These are phyloP conservation scores for Hymenoscyphus infarciens DNA, from an alignment of 2,329 filamentous ascomycete species.

Conservation along the genomic window DNA sequence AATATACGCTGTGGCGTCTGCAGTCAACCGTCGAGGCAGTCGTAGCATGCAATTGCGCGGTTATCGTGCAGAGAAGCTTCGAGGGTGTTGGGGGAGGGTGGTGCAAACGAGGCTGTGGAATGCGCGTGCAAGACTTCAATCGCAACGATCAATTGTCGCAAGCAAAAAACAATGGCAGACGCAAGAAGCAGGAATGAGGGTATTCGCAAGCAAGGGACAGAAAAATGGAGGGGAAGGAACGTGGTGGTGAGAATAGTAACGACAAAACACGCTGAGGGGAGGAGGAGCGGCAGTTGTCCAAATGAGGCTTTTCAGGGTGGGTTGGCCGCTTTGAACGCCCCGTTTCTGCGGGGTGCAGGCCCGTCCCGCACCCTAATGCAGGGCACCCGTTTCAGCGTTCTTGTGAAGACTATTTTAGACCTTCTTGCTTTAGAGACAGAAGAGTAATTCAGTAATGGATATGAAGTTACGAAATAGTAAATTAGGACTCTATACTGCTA, in stretches of 20 bases:
- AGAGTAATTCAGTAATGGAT: no score
- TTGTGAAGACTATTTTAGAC: neutral
- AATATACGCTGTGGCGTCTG: neutral
- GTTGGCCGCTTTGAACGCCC: neutral
- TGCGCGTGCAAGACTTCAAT: neutral
- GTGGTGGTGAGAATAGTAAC: neutral
- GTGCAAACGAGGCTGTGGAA: neutral
- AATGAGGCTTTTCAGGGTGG: neutral
- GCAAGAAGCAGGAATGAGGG: neutral
- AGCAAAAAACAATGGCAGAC: neutral
- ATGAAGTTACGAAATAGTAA: no score
- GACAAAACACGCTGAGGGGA: neutral
- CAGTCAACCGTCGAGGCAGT: neutral
- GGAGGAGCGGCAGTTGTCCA: neutral
- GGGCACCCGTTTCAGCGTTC: neutral
- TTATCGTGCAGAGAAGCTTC: neutral
- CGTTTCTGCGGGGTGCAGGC: neutral
- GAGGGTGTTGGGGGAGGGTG: neutral
- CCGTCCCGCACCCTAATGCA: neutral
- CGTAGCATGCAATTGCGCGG: conserved; percentile 1
- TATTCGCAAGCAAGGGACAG: neutral
- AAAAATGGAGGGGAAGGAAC: neutral
- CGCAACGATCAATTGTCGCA: neutral
- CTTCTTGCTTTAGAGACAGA: no score
- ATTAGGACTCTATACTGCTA: no score